Conservation (phyloP, 2,329 filamentous ascomycete species). For the Ophiostoma sp. region DNA sequence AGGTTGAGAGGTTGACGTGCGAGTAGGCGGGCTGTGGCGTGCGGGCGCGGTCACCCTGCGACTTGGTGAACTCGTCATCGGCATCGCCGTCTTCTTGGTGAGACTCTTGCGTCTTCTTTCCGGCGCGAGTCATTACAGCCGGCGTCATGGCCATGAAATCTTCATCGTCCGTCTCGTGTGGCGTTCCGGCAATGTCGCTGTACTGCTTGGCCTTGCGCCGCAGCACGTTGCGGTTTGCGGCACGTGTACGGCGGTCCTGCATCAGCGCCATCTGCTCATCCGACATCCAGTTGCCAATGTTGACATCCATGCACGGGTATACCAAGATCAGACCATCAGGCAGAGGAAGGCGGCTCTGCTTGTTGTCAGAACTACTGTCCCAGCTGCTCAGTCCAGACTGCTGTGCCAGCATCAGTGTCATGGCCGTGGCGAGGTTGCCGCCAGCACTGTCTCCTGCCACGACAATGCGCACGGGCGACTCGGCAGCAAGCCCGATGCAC, state of each 20-base stretch:
- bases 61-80: conserved; percentile 4
- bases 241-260: conserved; percentile 70
- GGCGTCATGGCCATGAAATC: conserved; percentile 40
- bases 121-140: background rate
- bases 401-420: conserved; percentile 85
- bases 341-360: conserved; percentile 47
- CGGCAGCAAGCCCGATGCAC: conserved; percentile 68
- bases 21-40: conserved; percentile 24
- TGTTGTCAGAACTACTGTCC: background rate
- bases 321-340: conserved; percentile 79
- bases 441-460: conserved; percentile 77
- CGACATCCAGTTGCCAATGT: conserved; percentile 98
- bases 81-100: conserved; percentile 15
- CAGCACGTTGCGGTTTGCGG: conserved; percentile 72
- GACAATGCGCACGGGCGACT: conserved; percentile 60
- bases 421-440: conserved; percentile 72
- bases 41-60: conserved; percentile 6
- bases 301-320: conserved; percentile 91
- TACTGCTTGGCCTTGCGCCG: conserved; percentile 86
- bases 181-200: conserved; percentile 74
- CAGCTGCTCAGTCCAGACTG: conserved; percentile 49
- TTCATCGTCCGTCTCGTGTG: conserved; percentile 73
- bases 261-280: conserved; percentile 96
- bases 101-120: background rate
- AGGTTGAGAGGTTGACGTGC: conserved; percentile 23